These are phyloP conservation scores for Phytophthora quininea DNA, from an alignment of 352 stramenopile species.

Conservation along the genomic window DNA sequence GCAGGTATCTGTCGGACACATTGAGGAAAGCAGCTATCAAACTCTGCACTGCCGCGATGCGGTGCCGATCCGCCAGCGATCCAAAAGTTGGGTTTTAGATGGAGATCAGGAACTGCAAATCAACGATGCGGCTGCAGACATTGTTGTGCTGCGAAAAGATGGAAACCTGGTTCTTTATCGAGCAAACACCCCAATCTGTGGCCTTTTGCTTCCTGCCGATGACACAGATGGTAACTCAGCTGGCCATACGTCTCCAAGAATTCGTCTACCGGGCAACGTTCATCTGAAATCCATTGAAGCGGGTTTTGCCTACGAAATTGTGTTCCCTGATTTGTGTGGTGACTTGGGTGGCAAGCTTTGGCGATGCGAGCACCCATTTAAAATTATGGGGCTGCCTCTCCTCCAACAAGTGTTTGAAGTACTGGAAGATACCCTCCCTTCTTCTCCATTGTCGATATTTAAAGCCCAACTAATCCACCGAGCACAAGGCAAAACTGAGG, in stretches of 20 bases:
- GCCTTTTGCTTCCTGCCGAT: conserved; percentile 27
- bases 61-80: conserved; percentile 33
- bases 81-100: conserved; percentile 2
- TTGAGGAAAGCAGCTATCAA: conserved; percentile 11
- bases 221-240: background rate
- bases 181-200: conserved; percentile 39
- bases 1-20: conserved; percentile 13
- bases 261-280: conserved; percentile 18
- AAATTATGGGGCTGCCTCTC: conserved; percentile 34
- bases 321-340: conserved; percentile 22
- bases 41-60: conserved; percentile 51
- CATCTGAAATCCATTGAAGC: conserved; percentile 35
- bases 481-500: conserved; percentile 25
- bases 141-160: conserved; percentile 48
- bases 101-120: background rate
- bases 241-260: conserved; percentile 3
- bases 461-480: conserved; percentile 27
- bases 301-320: conserved; percentile 38
- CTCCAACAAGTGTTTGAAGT: conserved; percentile 43
- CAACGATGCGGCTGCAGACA: conserved; percentile 27
- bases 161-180: conserved; percentile 40
- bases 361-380: conserved; percentile 52
- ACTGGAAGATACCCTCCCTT: conserved; percentile 35
- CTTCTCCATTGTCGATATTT: conserved; percentile 15
- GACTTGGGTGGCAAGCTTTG: conserved; percentile 30